Evolutionary conservation across 2,329 filamentous ascomycete genomes (phyloP).

Genomic region (Xylaria sp.): DNA sequence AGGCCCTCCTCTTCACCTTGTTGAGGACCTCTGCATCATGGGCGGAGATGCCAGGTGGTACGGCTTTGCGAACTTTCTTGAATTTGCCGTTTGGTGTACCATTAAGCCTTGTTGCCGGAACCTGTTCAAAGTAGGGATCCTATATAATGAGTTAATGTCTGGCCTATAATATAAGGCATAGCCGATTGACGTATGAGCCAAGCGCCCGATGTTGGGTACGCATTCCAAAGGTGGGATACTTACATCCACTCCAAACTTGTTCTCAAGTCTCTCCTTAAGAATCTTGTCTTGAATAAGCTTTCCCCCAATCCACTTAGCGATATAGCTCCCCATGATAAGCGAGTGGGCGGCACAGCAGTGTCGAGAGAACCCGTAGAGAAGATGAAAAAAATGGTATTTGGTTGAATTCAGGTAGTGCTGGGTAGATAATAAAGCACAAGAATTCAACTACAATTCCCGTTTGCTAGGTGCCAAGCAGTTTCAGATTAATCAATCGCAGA

Average conservation of each 20-base stretch:
- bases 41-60: slow-evolving; percentile 82
- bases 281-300: slow-evolving; percentile 38
- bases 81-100: slow-evolving; percentile 73
- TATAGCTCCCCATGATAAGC: slow-evolving; percentile 27
- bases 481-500: slow-evolving; percentile 13
- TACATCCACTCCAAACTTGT: slow-evolving; percentile 36
- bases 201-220: slow-evolving; percentile 34
- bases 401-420: background rate
- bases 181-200: slow-evolving; percentile 37
- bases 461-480: slow-evolving; percentile 19
- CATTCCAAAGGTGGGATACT: background rate
- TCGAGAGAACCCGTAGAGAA: background rate
- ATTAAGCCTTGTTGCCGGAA: slow-evolving; percentile 76
- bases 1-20: slow-evolving; percentile 85
- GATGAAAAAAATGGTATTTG: background rate
- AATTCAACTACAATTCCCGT: background rate
- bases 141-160: slow-evolving; percentile 55
- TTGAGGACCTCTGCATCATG: slow-evolving; percentile 86
- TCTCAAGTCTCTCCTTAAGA: slow-evolving; percentile 37
- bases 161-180: background rate
- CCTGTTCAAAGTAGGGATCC: slow-evolving; percentile 90
- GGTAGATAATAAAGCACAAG: slow-evolving; percentile 1
- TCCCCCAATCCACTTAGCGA: slow-evolving; percentile 35
- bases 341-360: background rate
- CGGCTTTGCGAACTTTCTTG: slow-evolving; percentile 86